phyloP scores from a whole-genome alignment of 257 asterid genomes.

The Solanum lignicaule region DNA sequence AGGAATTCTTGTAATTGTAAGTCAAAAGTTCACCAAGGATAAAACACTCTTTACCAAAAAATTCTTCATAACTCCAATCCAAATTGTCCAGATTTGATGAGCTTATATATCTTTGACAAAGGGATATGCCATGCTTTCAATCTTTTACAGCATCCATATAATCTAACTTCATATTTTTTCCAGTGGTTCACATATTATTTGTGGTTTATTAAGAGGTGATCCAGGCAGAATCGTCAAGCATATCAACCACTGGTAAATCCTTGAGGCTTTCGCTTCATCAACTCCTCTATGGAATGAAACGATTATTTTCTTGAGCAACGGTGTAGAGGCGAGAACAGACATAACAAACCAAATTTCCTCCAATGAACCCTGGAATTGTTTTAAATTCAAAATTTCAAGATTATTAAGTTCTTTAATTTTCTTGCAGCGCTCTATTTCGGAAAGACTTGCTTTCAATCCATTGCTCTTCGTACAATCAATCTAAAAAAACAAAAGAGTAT shows the following conservation, averaged over 20 bases:
- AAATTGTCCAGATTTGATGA: background rate
- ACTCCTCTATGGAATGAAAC: too few relatives aligned
- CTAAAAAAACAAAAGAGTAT: background rate
- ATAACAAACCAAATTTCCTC: background rate
- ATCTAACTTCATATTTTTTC: background rate
- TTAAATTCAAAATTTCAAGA: background rate
- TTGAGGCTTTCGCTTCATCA: too few relatives aligned
- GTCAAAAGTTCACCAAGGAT: too few relatives aligned
- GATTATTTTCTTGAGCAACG: too few relatives aligned
- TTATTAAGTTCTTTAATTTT: background rate
- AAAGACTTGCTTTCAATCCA: background rate
- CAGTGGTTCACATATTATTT: background rate
- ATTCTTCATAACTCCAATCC: too few relatives aligned
- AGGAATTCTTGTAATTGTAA: too few relatives aligned
- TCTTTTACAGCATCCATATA: background rate
- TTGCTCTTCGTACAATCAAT: background rate
- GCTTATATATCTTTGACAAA: background rate
- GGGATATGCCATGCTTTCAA: background rate
- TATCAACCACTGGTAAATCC: background rate
- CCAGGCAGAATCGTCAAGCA: background rate
- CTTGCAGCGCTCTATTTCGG: too few relatives aligned
- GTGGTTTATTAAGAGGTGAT: background rate
- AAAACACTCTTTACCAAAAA: too few relatives aligned
- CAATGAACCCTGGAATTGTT: background rate
- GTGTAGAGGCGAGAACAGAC: background rate